Conservation (phyloP, 352 stramenopile genomes). For the Globisporangium viniferum region DNA sequence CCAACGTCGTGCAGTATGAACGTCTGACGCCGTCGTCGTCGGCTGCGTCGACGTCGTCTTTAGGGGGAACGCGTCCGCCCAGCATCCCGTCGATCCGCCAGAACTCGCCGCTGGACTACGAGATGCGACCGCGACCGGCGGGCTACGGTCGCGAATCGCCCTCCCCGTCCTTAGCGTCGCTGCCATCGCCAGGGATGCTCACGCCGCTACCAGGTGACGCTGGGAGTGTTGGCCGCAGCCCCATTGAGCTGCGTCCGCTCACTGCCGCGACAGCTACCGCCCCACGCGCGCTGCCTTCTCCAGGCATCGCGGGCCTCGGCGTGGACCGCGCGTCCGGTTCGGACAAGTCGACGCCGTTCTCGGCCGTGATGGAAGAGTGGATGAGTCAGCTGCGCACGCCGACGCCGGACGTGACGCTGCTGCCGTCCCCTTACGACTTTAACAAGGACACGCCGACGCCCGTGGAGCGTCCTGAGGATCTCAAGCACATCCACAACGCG, state of each 20-base stretch:
- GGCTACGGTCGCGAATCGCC: slow-evolving; percentile 2
- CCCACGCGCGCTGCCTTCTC: slow-evolving; percentile 1
- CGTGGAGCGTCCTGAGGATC: slow-evolving; percentile 64
- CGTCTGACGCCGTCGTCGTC: slow-evolving; percentile 32
- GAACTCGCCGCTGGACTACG: slow-evolving; percentile 40
- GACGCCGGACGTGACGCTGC: slow-evolving; percentile 73
- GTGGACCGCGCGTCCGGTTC: not conserved
- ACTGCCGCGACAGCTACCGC: not conserved
- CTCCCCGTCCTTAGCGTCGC: slow-evolving; percentile 29
- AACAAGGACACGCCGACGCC: slow-evolving; percentile 73
- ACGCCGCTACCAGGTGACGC: slow-evolving; percentile 31
- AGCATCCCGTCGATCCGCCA: slow-evolving; percentile 25
- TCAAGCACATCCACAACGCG: slow-evolving; percentile 71
- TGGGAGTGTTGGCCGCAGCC: slow-evolving; percentile 29
- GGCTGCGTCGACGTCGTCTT: slow-evolving; percentile 15
- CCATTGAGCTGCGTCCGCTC: slow-evolving; percentile 28
- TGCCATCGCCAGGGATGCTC: slow-evolving; percentile 53
- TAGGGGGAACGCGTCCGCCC: slow-evolving; percentile 6
- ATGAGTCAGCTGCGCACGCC: slow-evolving; percentile 76
- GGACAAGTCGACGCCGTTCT: slow-evolving; percentile 52
- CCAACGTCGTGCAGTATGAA: slow-evolving; percentile 41
- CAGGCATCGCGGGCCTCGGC: not conserved
- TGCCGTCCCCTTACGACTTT: slow-evolving; percentile 79
- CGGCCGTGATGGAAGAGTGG: slow-evolving; percentile 74
- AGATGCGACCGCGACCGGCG: slow-evolving; percentile 24